phyloP scores from a whole-genome alignment of 2,329 filamentous ascomycete species.

The Penicillium concentricum region DNA sequence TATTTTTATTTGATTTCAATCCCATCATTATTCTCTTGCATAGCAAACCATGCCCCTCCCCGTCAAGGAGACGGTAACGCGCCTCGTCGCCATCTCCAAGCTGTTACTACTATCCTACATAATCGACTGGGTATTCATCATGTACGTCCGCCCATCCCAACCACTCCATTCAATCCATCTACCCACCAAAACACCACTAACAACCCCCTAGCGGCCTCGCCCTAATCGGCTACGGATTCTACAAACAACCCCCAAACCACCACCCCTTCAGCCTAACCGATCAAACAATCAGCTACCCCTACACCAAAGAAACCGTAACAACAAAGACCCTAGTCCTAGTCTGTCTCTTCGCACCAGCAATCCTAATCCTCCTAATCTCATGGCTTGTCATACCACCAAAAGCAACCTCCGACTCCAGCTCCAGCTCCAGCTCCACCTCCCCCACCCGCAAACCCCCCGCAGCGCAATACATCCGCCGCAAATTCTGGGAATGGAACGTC shows the following conservation, averaged over 20 bases:
- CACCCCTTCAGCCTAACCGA: conserved; percentile 72
- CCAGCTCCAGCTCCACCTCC: conserved; percentile 36
- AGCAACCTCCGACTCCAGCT: conserved; percentile 43
- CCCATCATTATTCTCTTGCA: too few relatives aligned
- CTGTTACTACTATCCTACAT: conserved; percentile 65
- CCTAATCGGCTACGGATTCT: conserved; percentile 60
- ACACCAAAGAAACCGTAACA: conserved; percentile 70
- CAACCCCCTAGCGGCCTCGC: conserved; percentile 50
- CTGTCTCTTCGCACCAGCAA: conserved; percentile 62
- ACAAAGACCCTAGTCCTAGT: conserved; percentile 64
- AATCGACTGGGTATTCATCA: conserved; percentile 68
- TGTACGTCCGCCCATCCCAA: conserved; percentile 43
- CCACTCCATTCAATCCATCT: background rate
- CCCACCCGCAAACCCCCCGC: conserved; percentile 48
- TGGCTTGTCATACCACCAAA: conserved; percentile 71
- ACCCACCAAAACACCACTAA: background rate
- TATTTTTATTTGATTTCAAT: too few relatives aligned
- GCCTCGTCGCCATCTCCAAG: conserved; percentile 39
- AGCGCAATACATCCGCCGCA: conserved; percentile 70
- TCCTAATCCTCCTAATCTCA: conserved; percentile 67
- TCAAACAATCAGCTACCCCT: conserved; percentile 76
- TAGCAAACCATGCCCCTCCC: background rate
- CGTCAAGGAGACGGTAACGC: background rate
- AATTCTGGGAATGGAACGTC: conserved; percentile 86
- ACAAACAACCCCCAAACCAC: conserved; percentile 62